These are phyloP conservation scores for Daldinia concentrica DNA, from an alignment of 495 filamentous ascomycete genomes.

Conservation along the genomic window DNA sequence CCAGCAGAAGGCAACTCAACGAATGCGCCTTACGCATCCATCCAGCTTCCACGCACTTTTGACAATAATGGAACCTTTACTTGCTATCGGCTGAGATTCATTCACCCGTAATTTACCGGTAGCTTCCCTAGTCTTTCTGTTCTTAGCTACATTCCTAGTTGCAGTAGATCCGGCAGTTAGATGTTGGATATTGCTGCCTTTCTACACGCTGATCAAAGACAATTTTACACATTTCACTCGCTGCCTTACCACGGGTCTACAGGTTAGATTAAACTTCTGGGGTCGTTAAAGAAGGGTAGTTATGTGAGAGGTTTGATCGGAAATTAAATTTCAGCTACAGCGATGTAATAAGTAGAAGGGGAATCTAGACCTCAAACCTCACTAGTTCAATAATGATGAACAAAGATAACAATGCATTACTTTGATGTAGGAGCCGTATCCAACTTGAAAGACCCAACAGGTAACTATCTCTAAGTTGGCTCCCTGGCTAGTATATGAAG, in stretches of 20 bases:
- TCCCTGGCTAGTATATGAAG: background rate
- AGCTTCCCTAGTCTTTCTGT: constrained; percentile 13
- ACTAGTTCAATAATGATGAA: background rate
- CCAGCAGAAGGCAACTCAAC: background rate
- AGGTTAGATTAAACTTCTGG: background rate
- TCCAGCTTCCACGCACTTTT: constrained; percentile 1
- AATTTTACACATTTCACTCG: background rate
- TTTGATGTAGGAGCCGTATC: background rate
- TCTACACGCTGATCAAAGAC: background rate
- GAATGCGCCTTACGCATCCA: background rate
- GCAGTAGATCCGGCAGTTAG: constrained; percentile 34
- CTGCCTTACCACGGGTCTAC: background rate
- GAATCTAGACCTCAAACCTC: constrained; percentile 10
- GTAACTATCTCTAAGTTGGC: background rate
- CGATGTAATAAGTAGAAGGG: background rate
- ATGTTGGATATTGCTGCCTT: background rate
- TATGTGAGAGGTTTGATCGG: background rate
- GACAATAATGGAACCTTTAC: constrained; percentile 8
- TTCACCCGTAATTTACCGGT: constrained; percentile 39
- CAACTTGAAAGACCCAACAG: background rate
- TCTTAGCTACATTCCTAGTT: constrained; percentile 12
- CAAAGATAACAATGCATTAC: background rate
- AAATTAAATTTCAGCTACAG: background rate
- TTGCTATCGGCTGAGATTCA: constrained; percentile 9
- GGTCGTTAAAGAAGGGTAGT: constrained; percentile 3